A percentile compares a stretch with the other conserved stretches of the same genome.
phyloP scores from a whole-genome alignment of 2,329 filamentous ascomycete species.

The Beauveria sp. region DNA sequence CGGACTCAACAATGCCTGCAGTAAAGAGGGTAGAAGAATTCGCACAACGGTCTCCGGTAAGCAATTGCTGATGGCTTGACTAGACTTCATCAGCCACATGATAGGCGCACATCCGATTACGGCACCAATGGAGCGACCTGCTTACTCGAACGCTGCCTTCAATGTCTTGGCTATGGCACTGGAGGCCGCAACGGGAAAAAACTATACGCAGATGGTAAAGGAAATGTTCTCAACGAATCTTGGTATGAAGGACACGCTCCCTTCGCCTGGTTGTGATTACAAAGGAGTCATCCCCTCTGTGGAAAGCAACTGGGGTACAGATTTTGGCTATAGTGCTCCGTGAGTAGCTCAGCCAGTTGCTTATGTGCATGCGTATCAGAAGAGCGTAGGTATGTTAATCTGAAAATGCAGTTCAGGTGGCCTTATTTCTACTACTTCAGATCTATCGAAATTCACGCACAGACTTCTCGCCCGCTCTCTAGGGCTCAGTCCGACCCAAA shows the following conservation, averaged over 20 bases:
- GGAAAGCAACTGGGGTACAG: slow-evolving; percentile 25
- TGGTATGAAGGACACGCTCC: slow-evolving; percentile 14
- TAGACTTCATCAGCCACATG: too few relatives aligned
- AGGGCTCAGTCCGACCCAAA: slow-evolving; percentile 18
- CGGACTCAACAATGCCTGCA: slow-evolving; percentile 26
- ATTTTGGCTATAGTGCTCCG: slow-evolving; percentile 27
- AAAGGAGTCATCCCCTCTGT: slow-evolving; percentile 27
- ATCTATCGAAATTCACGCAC: slow-evolving; percentile 23
- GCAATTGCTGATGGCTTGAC: too few relatives aligned
- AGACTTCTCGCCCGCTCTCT: slow-evolving; percentile 20
- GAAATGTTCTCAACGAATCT: slow-evolving; percentile 16
- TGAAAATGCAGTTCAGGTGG: slow-evolving; percentile 15
- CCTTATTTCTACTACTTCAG: slow-evolving; percentile 25
- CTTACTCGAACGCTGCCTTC: slow-evolving; percentile 35
- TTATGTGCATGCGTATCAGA: too few relatives aligned
- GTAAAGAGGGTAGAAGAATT: too few relatives aligned
- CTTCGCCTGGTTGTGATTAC: slow-evolving; percentile 22
- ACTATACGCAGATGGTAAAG: slow-evolving; percentile 20
- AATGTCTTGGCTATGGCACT: slow-evolving; percentile 28
- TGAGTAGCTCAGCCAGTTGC: slow-evolving; percentile 14
- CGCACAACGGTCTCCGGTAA: slow-evolving; percentile 1
- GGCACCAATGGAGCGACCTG: slow-evolving; percentile 16
- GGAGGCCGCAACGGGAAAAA: slow-evolving; percentile 21
- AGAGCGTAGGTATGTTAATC: too few relatives aligned
- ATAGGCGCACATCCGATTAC: not conserved